phyloP scores from a whole-genome alignment of 225 moss, liverwort and hornwort genomes.

The Polytrichum commune region DNA sequence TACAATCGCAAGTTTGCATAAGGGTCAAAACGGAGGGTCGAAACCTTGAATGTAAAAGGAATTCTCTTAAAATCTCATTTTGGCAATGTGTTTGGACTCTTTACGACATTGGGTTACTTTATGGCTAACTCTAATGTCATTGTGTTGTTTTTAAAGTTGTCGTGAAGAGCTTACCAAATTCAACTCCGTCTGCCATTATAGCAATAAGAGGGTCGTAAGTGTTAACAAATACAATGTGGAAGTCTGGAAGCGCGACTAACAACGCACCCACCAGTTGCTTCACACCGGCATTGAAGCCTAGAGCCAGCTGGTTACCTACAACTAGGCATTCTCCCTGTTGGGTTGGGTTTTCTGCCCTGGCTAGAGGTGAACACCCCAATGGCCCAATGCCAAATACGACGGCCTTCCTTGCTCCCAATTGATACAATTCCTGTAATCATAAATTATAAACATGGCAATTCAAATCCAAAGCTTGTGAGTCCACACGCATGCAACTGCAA shows the following conservation, averaged over 20 bases:
- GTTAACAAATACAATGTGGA: constrained; percentile 27
- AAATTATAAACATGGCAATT: too few species aligned
- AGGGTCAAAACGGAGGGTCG: too few species aligned
- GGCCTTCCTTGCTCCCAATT: constrained; percentile 38
- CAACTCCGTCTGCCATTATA: constrained; percentile 25
- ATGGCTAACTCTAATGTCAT: not conserved
- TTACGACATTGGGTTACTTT: not conserved
- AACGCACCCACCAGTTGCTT: constrained; percentile 31
- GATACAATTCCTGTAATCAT: constrained; percentile 29
- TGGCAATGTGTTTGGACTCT: not conserved
- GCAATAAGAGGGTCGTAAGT: constrained; percentile 16
- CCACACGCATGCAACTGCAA: too few species aligned
- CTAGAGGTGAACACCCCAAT: constrained; percentile 41
- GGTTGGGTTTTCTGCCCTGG: constrained; percentile 24
- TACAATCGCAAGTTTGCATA: too few species aligned
- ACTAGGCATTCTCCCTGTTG: constrained; percentile 30
- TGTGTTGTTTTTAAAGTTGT: not conserved
- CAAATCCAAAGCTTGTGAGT: too few species aligned
- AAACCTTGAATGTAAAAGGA: not conserved
- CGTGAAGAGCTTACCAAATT: constrained; percentile 20
- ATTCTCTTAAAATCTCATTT: not conserved
- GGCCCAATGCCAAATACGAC: constrained; percentile 28
- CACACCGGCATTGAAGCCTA: constrained; percentile 26
- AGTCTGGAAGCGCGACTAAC: constrained; percentile 11
- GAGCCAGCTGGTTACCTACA: constrained; percentile 30